A percentile compares a stretch with the other conserved stretches of the same genome.
phyloP scores from a whole-genome alignment of 768 basidiomycete genomes.

The Roridomyces roridus region DNA sequence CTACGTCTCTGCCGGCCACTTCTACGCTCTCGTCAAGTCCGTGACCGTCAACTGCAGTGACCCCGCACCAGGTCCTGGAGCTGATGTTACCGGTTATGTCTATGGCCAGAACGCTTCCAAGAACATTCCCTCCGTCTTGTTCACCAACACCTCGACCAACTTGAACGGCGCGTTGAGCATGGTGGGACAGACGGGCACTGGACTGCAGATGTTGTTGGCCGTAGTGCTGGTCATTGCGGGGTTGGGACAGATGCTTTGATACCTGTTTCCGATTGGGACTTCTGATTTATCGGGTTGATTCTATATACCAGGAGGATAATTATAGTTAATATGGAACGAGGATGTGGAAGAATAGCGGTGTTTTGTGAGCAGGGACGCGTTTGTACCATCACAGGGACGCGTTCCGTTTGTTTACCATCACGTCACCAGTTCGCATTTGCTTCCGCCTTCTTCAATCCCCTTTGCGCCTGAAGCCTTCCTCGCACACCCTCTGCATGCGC shows the following conservation, averaged over 20 bases:
- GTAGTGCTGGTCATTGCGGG: constrained; percentile 19
- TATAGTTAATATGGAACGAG: too few species aligned
- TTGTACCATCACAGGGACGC: too few species aligned
- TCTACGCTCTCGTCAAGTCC: constrained; percentile 67
- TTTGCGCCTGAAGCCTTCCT: too few species aligned
- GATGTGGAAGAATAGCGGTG: too few species aligned
- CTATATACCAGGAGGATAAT: too few species aligned
- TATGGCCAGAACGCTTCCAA: constrained; percentile 63
- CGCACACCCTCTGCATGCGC: too few species aligned
- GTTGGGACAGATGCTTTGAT: constrained; percentile 22
- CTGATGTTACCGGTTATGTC: constrained; percentile 66
- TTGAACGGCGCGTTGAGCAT: constrained; percentile 49
- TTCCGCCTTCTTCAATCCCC: too few species aligned
- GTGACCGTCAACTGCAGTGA: constrained; percentile 71
- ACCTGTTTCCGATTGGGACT: not conserved
- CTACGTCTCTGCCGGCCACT: constrained; percentile 75
- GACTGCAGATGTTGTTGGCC: constrained; percentile 13
- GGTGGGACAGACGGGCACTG: constrained; percentile 9
- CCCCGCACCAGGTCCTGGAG: constrained; percentile 38
- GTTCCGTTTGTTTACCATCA: too few species aligned
- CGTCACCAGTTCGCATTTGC: too few species aligned
- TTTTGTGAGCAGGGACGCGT: too few species aligned
- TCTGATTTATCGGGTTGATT: too few species aligned
- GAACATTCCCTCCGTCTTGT: constrained; percentile 57
- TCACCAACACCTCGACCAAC: constrained; percentile 64